Conservation (phyloP, 2,329 filamentous ascomycete species). For the Dryadomyces quercivorus region DNA sequence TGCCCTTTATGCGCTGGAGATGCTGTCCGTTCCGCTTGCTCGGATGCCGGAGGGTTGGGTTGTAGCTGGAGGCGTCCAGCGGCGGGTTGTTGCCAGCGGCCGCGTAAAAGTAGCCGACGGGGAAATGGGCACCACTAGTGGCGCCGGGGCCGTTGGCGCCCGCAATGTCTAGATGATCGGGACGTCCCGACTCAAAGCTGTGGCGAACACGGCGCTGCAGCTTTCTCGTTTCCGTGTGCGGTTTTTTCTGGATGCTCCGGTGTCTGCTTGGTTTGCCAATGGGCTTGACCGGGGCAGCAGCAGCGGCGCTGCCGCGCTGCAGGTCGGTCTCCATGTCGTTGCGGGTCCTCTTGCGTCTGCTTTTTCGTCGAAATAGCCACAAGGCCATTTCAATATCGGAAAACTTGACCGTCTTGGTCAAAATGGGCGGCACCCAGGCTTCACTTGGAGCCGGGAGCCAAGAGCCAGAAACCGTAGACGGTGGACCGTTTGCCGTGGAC, state of each 20-base stretch:
- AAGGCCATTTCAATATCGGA: slow-evolving; percentile 46
- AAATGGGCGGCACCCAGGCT: neutral
- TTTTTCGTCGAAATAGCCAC: slow-evolving; percentile 72
- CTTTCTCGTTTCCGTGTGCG: slow-evolving; percentile 34
- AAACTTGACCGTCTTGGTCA: neutral
- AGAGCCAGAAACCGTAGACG: too few relatives aligned
- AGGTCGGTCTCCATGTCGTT: slow-evolving; percentile 34
- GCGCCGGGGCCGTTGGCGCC: slow-evolving; percentile 9
- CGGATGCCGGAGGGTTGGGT: slow-evolving; percentile 42
- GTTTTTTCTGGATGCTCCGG: slow-evolving; percentile 26
- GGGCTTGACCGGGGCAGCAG: slow-evolving; percentile 16
- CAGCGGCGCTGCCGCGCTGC: slow-evolving; percentile 13
- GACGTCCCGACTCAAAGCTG: slow-evolving; percentile 50
- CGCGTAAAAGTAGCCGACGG: neutral
- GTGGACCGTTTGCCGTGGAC: neutral
- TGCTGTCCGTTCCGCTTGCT: slow-evolving; percentile 49
- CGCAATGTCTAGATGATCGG: slow-evolving; percentile 38
- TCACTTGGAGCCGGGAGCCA: neutral
- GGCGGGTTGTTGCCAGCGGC: slow-evolving; percentile 5
- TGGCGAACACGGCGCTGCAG: slow-evolving; percentile 38
- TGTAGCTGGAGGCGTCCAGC: neutral
- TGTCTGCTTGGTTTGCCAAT: slow-evolving; percentile 11
- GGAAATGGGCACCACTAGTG: too few relatives aligned
- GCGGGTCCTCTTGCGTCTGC: slow-evolving; percentile 48
- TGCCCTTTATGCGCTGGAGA: slow-evolving; percentile 55